A percentile compares a stretch with the other conserved stretches of the same genome.
Conservation (phyloP, 1,284 basidiomycete species). For the Ustilago crameri region DNA sequence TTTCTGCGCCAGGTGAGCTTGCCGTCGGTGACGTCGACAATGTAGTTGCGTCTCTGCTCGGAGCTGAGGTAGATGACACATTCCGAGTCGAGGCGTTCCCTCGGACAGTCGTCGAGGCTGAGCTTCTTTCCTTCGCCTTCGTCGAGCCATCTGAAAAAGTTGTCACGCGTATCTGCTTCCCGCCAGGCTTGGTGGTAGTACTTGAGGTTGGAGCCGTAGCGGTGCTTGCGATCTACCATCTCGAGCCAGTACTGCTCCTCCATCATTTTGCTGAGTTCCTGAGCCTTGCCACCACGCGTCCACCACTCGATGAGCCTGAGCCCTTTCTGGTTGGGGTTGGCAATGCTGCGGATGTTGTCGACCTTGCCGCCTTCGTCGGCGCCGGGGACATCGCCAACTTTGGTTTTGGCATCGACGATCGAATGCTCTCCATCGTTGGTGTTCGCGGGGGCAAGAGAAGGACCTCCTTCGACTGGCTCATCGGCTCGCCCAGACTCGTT, state of each 20-base stretch:
- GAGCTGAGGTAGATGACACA: slow-evolving; percentile 67
- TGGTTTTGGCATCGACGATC: slow-evolving; percentile 25
- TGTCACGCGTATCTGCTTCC: slow-evolving; percentile 47
- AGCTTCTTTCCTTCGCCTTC: slow-evolving; percentile 76
- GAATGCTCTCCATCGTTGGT: slow-evolving; percentile 21
- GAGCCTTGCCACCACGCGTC: slow-evolving; percentile 54
- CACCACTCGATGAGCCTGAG: slow-evolving; percentile 57
- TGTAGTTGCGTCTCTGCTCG: slow-evolving; percentile 79
- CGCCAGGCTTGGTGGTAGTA: slow-evolving; percentile 58
- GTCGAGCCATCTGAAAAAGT: slow-evolving; percentile 75
- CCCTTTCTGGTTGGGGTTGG: slow-evolving; percentile 37
- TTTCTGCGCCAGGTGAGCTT: slow-evolving; percentile 78
- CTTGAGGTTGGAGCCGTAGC: slow-evolving; percentile 63
- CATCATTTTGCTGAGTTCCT: slow-evolving; percentile 61
- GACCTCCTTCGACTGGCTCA: slow-evolving; percentile 45
- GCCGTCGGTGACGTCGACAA: slow-evolving; percentile 76
- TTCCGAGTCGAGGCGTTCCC: slow-evolving; percentile 78
- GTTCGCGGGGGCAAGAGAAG: slow-evolving; percentile 25
- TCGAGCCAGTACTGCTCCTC: slow-evolving; percentile 61
- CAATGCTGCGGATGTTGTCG: slow-evolving; percentile 60
- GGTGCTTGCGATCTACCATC: slow-evolving; percentile 59
- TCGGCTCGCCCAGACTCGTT: slow-evolving; percentile 17
- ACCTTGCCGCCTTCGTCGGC: slow-evolving; percentile 56
- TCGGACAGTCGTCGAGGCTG: slow-evolving; percentile 76
- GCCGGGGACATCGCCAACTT: slow-evolving; percentile 58